Conservation (phyloP, 139 green algal species). For the Chlorella sp. region DNA sequence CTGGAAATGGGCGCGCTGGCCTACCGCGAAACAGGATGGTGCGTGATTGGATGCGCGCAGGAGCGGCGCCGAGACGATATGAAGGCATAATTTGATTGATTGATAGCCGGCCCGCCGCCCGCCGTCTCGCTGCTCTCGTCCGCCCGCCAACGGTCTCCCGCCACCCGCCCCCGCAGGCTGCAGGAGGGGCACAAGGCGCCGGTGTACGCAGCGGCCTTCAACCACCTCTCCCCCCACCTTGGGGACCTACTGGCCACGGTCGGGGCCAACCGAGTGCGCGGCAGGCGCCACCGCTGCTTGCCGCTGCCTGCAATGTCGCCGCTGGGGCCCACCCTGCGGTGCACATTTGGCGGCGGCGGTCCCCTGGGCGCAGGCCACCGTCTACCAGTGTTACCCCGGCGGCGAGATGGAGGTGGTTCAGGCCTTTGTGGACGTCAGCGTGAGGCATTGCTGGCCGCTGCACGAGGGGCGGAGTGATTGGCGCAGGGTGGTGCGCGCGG, state of each 20-base stretch:
- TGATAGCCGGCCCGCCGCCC: no score
- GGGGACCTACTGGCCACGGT: conserved; percentile 66
- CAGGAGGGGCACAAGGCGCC: conserved; percentile 53
- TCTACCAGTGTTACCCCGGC: conserved; percentile 58
- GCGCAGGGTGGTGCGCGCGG: background rate
- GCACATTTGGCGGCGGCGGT: background rate
- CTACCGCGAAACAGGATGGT: no score
- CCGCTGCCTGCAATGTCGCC: background rate
- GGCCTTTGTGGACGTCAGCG: conserved; percentile 61
- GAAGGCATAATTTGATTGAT: no score
- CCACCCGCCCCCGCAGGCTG: background rate
- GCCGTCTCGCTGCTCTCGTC: no score
- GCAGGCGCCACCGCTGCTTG: background rate
- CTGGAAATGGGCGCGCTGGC: no score
- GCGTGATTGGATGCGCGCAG: no score
- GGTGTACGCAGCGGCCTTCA: conserved; percentile 72
- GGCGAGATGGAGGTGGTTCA: conserved; percentile 61
- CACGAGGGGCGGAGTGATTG: background rate
- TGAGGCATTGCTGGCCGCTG: conserved; percentile 22
- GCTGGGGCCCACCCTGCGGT: background rate
- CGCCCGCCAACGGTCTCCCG: no score
- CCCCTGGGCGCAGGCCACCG: conserved; percentile 51
- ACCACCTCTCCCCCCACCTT: conserved; percentile 41
- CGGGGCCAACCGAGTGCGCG: conserved; percentile 49
- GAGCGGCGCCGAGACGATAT: no score